Base-by-base conservation (phyloP, 2,329 filamentous ascomycete species). In the Xylaria sp. region DNA sequence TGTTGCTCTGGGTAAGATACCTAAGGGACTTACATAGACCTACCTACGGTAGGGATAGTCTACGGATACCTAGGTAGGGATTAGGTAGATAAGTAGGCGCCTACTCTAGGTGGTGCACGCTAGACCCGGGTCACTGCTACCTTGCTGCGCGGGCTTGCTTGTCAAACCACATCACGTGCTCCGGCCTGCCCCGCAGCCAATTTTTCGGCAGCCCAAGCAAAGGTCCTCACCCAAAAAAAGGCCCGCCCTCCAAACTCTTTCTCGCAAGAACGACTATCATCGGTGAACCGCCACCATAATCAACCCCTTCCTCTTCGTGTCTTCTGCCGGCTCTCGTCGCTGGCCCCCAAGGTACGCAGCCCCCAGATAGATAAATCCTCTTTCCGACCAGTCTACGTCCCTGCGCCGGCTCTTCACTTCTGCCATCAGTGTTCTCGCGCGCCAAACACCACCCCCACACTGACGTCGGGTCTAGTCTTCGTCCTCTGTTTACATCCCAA, bases 161-260 rank as follows among this genome's bases (percentile, higher is more conserved):
- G 57, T 17, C 15, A n/a, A n/a, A n/a, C n/a, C n/a, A 62, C 49
- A 58, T 72, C 70, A 72, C 70, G 70, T 72, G 70, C 62, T 48
- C 41, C 53, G 38, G 35, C 23, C 62, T 66, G 69, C 71, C 71
- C 71, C 71, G 71, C 71, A 71, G 70, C 71, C 66, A 68, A 72
- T 64, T 70, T 71, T 70, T 68, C 66, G 63, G 59, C 67, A 61
- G 68, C 70, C 70, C 68, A 71, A 72, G 69, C 69, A 63, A n/a
- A 65, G 54, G 58, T 48, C 49, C 57, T 44, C 40, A 35, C 49
- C 58, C 49, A 46, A 54, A 66, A 62, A 69, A 68, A 61, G 61
- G 65, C 62, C 67, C 63, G 65, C 66, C 69, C 65, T 68, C 66
- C 66, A 70, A 72, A 69, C 66, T 68, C 69, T 68, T 69, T 60